These are phyloP conservation scores for Solanum rostratum DNA, from an alignment of 257 asterid genomes.

Conservation along the genomic window DNA sequence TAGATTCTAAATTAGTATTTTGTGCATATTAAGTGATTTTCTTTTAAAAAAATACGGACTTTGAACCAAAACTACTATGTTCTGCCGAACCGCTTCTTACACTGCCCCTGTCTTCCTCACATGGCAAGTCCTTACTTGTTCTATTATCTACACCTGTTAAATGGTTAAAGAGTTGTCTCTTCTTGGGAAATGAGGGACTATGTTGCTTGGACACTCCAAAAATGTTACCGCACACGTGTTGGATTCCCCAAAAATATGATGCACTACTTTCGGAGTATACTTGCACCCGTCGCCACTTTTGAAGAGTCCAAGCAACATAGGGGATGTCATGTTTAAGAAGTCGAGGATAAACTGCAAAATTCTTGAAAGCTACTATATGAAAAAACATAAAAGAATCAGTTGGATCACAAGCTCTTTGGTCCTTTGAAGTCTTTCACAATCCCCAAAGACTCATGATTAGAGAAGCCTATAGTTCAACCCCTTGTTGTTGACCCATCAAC, in stretches of 20 bases:
- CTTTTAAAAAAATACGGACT: background rate
- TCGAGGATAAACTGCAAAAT: background rate
- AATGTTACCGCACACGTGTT: background rate
- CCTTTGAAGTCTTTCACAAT: constrained; percentile 3
- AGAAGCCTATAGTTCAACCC: constrained; percentile 17
- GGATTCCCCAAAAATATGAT: no score
- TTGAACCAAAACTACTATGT: background rate
- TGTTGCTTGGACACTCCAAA: background rate
- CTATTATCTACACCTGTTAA: background rate
- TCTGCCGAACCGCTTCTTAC: no score
- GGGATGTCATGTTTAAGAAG: background rate
- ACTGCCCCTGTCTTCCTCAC: background rate
- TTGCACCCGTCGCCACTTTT: background rate
- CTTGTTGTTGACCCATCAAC: constrained; percentile 33
- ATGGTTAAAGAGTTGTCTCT: background rate
- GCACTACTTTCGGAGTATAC: background rate
- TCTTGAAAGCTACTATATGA: constrained; percentile 3
- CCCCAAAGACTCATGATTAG: constrained; percentile 25
- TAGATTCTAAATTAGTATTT: no score
- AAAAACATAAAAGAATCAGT: background rate
- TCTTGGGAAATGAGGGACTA: background rate
- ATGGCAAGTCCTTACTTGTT: no score
- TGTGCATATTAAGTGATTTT: background rate
- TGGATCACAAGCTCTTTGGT: constrained; percentile 8
- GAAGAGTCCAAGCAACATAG: background rate